Percentiles rank a stretch among this genome's conserved stretches.
Conservation (phyloP, 768 basidiomycete genomes). For the Nidularia pulvinata region DNA sequence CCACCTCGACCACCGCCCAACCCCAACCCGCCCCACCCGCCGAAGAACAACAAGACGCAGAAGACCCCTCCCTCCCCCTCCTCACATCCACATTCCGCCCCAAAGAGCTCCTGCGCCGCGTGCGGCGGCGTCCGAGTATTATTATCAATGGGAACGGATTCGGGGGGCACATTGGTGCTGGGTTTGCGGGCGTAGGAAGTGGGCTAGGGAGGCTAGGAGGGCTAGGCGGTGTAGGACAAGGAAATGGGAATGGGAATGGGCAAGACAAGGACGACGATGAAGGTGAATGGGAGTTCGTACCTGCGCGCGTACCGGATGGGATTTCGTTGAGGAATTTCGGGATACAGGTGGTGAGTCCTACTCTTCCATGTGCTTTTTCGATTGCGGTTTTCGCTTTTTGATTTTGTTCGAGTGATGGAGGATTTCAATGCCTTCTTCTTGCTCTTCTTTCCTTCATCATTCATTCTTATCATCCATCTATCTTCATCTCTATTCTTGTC, state of each 20-base stretch:
- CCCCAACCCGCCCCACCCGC: constrained; percentile 1
- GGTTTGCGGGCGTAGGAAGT: background rate
- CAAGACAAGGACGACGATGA: constrained; percentile 12
- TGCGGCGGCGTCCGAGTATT: background rate
- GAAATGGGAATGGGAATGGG: too few species aligned
- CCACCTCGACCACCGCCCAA: background rate
- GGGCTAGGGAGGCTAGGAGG: constrained; percentile 4
- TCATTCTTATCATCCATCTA: too few species aligned
- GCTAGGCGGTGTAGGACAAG: constrained; percentile 1
- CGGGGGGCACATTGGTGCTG: constrained; percentile 3
- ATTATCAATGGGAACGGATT: constrained; percentile 5
- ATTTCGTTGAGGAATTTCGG: constrained; percentile 88
- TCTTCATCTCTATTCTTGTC: too few species aligned
- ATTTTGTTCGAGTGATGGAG: background rate
- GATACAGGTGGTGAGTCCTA: constrained; percentile 75
- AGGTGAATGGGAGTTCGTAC: constrained; percentile 65
- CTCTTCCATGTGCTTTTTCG: background rate
- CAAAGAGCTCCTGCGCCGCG: constrained; percentile 28
- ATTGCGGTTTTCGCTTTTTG: too few species aligned
- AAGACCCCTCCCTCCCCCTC: constrained; percentile 21
- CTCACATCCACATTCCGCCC: constrained; percentile 54
- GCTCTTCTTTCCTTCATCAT: too few species aligned
- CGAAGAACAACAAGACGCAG: constrained; percentile 6
- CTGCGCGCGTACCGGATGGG: constrained; percentile 75
- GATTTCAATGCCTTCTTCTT: too few species aligned